These are phyloP conservation scores for Solanum stenotomum DNA, from an alignment of 257 asterid species.

Conservation along the genomic window DNA sequence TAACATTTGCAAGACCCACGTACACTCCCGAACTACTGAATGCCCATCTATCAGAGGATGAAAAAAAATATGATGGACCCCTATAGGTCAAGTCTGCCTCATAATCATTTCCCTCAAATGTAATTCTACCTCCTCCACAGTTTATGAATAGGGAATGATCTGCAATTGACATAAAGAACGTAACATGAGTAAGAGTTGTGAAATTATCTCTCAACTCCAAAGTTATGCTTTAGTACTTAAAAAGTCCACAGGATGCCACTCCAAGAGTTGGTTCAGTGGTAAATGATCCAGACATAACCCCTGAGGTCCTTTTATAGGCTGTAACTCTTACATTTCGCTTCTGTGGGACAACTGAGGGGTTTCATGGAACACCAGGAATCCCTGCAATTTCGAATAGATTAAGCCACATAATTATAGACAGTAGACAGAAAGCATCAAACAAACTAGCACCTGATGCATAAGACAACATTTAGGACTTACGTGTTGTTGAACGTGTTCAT, in stretches of 20 bases:
- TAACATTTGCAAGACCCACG: neutral
- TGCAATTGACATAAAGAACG: constrained; percentile 17
- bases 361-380: constrained; percentile 59
- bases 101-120: constrained; percentile 40
- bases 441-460: neutral
- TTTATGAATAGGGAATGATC: constrained; percentile 62
- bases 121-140: constrained; percentile 56
- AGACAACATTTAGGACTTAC: constrained; percentile 36
- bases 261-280: neutral
- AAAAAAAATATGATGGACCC: constrained; percentile 53
- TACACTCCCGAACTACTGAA: constrained; percentile 67
- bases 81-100: constrained; percentile 32
- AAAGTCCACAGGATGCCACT: neutral
- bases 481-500: constrained; percentile 11
- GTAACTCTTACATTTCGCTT: constrained; percentile 31
- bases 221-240: neutral
- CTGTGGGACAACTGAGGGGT: constrained; percentile 52
- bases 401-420: neutral
- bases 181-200: neutral
- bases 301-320: neutral
- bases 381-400: constrained; percentile 15
- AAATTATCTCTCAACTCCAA: neutral
- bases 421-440: neutral
- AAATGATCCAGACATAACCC: neutral
- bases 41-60: constrained; percentile 50